phyloP scores from a whole-genome alignment of 345 rosid genomes.

The Anacardium occidentale region DNA sequence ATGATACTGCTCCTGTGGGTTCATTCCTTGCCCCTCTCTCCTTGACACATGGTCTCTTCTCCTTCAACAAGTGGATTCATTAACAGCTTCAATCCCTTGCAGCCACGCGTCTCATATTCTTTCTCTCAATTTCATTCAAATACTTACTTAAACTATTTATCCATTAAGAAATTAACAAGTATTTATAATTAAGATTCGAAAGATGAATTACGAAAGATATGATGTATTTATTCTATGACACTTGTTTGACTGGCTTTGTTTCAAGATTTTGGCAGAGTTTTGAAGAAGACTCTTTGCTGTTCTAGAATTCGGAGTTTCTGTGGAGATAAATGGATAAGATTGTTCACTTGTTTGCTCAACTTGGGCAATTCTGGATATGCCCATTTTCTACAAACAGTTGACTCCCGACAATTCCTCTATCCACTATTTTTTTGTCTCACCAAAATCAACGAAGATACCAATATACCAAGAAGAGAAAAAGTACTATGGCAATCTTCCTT shows the following conservation, averaged over 20 bases:
- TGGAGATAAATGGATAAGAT: constrained; percentile 31
- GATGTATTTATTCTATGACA: constrained; percentile 10
- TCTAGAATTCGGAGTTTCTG: background rate
- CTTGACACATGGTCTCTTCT: constrained; percentile 21
- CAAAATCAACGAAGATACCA: constrained; percentile 20
- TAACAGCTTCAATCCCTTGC: constrained; percentile 26
- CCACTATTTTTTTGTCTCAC: background rate
- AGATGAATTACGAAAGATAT: no score
- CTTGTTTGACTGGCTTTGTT: background rate
- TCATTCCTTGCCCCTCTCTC: constrained; percentile 3
- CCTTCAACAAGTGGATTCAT: constrained; percentile 22
- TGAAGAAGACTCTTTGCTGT: constrained; percentile 14
- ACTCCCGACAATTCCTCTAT: constrained; percentile 4
- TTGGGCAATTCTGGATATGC: constrained; percentile 25
- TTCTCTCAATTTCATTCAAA: background rate
- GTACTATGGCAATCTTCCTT: constrained; percentile 13
- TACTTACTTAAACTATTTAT: no score
- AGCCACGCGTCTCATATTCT: constrained; percentile 24
- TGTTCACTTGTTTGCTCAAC: constrained; percentile 22
- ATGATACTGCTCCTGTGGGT: constrained; percentile 22
- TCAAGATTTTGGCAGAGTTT: background rate
- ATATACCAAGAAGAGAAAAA: background rate
- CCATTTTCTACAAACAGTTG: constrained; percentile 14
- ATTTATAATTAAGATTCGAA: no score
- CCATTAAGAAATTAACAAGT: no score